Base-by-base conservation (phyloP, 2,329 filamentous ascomycete species). In the Pezicula carpinea region DNA sequence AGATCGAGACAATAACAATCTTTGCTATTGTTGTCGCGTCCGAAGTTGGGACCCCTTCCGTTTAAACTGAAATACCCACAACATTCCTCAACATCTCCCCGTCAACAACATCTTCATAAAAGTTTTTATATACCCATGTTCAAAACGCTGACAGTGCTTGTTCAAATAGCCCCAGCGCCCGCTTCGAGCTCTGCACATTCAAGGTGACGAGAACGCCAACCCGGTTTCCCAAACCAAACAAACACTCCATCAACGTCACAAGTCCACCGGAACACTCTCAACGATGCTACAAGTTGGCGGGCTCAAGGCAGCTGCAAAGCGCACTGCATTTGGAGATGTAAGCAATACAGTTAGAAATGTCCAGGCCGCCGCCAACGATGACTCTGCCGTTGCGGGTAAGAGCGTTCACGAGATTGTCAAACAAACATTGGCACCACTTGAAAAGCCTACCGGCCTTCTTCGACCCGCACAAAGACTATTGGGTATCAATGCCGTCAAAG, bases 311-410 rank as follows among this genome's bases (percentile, higher is more conserved):
- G 75, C 79, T 48, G 74, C 83, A 46, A 93, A 91, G 71, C 83
- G 90, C 56, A 82, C 83, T 52, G 88, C 82, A 11, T 90, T 95
- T 66, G 87, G 80, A 42, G 90, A 95, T 64, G 78, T 93, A 52
- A 93, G 87, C 73, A 92, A 91, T 61, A 82, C 76, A 0, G 44
- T 63, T 31, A 69, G 69, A 52, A 51, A 59, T 26, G 50, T 64
- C 26, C 63, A 65, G 15, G 56, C 60, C 3, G 56, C 60, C 3
- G 66, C 63, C 43, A 77, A 79, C 57, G 82, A 86, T 64, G 82
- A 85, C 58, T 72, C 71, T 32, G 70, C 69, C 44, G 61, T 79
- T 21, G 56, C 63, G 22, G 69, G 66, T 49, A 80, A 79, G 62
- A 66, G 68, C 17, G 47, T 44, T 31, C 48, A 53, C 17, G 58